Conservation (phyloP, 345 rosid genomes). For the Nephelium lappaceum region DNA sequence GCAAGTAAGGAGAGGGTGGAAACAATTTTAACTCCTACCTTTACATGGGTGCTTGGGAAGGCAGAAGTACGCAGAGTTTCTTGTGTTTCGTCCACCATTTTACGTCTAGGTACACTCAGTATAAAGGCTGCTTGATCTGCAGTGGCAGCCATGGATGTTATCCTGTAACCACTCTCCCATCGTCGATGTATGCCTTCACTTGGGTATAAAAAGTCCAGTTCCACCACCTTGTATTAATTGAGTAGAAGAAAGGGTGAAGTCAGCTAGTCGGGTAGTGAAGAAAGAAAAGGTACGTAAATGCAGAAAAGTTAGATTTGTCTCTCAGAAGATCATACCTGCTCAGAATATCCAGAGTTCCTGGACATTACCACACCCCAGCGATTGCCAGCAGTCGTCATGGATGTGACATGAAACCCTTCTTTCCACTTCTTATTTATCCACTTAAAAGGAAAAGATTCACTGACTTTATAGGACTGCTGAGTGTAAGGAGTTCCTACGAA, state of each 20-base stretch:
- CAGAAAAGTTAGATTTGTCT: neutral
- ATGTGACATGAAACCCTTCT: slow-evolving; percentile 97
- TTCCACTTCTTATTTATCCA: slow-evolving; percentile 99
- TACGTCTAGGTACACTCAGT: slow-evolving; percentile 83
- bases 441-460: slow-evolving; percentile 94
- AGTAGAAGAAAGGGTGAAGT: slow-evolving; percentile 8
- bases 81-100: slow-evolving; percentile 88
- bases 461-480: slow-evolving; percentile 98
- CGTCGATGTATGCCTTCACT: slow-evolving; percentile 94
- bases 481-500: slow-evolving; percentile 85
- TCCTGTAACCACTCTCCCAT: slow-evolving; percentile 91
- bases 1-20: neutral
- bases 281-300: neutral
- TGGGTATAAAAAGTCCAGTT: slow-evolving; percentile 92
- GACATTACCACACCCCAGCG: slow-evolving; percentile 99
- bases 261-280: slow-evolving; percentile 1
- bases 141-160: slow-evolving; percentile 94
- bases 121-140: slow-evolving; percentile 93
- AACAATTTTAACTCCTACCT: slow-evolving; percentile 45
- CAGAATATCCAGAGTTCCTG: slow-evolving; percentile 82
- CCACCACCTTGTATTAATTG: slow-evolving; percentile 68
- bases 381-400: slow-evolving; percentile 94
- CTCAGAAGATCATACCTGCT: slow-evolving; percentile 59
- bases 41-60: slow-evolving; percentile 95
- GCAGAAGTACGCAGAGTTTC: slow-evolving; percentile 95